Evolutionary conservation across 225 moss, liverwort and hornwort species (phyloP).

Genomic region (Physcomitrium patens): DNA sequence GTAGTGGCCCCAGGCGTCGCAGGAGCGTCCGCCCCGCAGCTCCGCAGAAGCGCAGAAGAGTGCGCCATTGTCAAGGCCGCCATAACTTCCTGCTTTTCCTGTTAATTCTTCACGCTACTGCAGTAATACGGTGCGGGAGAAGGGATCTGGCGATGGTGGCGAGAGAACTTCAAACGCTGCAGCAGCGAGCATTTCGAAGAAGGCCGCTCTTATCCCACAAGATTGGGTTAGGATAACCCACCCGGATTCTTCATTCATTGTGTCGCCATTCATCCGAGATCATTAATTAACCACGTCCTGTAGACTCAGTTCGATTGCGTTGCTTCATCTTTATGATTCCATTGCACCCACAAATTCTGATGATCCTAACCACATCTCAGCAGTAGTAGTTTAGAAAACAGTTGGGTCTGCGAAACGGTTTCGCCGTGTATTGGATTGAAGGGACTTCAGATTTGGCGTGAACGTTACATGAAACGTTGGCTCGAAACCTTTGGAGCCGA

Average conservation of each 20-base stretch:
- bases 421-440: not conserved
- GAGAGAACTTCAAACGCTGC: not conserved
- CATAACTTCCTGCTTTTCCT: slow-evolving; percentile 29
- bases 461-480: slow-evolving; percentile 28
- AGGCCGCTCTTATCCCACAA: slow-evolving; percentile 19
- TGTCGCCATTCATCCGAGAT: not conserved
- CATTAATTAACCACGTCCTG: too few species aligned
- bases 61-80: slow-evolving; percentile 48
- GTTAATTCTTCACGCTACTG: too few species aligned
- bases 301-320: too few species aligned
- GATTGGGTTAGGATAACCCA: slow-evolving; percentile 51
- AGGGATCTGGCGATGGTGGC: slow-evolving; percentile 16
- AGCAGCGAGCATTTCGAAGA: too few species aligned
- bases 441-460: slow-evolving; percentile 9
- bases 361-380: not conserved
- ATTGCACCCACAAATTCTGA: not conserved
- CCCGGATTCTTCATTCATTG: slow-evolving; percentile 30
- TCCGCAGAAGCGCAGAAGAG: slow-evolving; percentile 39
- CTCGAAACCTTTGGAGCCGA: slow-evolving; percentile 29
- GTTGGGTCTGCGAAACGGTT: not conserved
- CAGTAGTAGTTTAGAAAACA: not conserved
- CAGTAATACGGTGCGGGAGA: not conserved
- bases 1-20: slow-evolving; percentile 22
- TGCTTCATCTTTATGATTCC: not conserved
- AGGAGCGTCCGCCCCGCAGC: slow-evolving; percentile 21